These are phyloP conservation scores for Verticillium dahliae DNA, from an alignment of 2,329 filamentous ascomycete species.

Conservation along the genomic window DNA sequence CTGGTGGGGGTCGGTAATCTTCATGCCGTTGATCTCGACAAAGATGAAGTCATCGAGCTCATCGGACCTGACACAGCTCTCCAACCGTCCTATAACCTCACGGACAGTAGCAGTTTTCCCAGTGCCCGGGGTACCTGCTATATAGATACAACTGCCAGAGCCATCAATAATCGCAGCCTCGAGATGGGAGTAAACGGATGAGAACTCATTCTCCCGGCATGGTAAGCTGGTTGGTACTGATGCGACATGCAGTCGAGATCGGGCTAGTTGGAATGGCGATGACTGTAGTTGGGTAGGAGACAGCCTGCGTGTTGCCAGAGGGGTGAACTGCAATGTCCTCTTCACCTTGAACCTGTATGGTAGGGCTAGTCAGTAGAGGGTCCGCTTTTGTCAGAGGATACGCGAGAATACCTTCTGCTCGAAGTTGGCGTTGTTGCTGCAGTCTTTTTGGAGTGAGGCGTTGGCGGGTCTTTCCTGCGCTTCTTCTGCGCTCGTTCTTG, in stretches of 20 bases:
- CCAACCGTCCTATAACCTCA: slow-evolving; percentile 84
- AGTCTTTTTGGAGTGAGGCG: slow-evolving; percentile 4
- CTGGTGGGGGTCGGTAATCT: slow-evolving; percentile 95
- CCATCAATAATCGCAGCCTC: slow-evolving; percentile 92
- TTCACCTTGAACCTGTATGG: slow-evolving; percentile 58
- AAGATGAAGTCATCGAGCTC: slow-evolving; percentile 98
- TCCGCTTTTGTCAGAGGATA: too few species aligned
- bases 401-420: slow-evolving; percentile 36
- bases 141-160: slow-evolving; percentile 94
- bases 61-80: slow-evolving; percentile 79
- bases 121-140: slow-evolving; percentile 95
- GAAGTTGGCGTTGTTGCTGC: slow-evolving; percentile 37
- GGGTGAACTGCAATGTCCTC: slow-evolving; percentile 90
- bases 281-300: slow-evolving; percentile 68
- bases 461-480: slow-evolving; percentile 11
- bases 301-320: slow-evolving; percentile 80
- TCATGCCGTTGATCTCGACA: slow-evolving; percentile 99
- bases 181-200: slow-evolving; percentile 85
- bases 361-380: background rate
- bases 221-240: slow-evolving; percentile 85
- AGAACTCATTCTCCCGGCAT: slow-evolving; percentile 88
- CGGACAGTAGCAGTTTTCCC: slow-evolving; percentile 97
- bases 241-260: slow-evolving; percentile 85
- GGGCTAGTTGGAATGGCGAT: slow-evolving; percentile 87
- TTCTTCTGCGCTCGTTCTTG: background rate